A percentile compares a stretch with the other conserved stretches of the same genome.
These are phyloP conservation scores for Jimgerdemannia flammicorona DNA, from an alignment of 192 early-diverging fungal species.

Conservation along the genomic window DNA sequence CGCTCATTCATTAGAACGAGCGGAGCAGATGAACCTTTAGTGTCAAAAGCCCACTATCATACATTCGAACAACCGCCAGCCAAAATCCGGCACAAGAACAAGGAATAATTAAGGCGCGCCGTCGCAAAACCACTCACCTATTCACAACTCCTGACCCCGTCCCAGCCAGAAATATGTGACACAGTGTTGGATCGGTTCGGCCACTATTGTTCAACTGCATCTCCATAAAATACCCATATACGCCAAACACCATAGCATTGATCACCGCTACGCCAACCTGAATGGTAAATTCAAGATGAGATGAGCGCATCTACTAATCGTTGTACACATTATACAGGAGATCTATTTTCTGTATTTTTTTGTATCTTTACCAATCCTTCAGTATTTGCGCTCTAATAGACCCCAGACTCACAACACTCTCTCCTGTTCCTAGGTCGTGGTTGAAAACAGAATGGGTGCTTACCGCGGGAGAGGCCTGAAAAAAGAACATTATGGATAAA, in stretches of 20 bases:
- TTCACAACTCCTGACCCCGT: slow-evolving; percentile 48
- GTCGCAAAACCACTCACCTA: slow-evolving; percentile 28
- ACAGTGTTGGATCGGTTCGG: slow-evolving; percentile 29
- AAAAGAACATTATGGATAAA: not conserved
- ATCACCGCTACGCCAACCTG: slow-evolving; percentile 50
- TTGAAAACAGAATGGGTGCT: slow-evolving; percentile 7
- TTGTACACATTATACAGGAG: not conserved
- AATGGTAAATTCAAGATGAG: not conserved
- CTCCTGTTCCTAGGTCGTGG: no score
- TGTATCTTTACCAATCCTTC: not conserved
- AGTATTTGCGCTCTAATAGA: not conserved
- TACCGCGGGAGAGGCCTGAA: slow-evolving; percentile 53
- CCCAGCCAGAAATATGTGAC: slow-evolving; percentile 49
- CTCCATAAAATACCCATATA: slow-evolving; percentile 44
- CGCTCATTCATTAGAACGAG: no score
- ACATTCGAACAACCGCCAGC: no score
- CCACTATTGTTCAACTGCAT: slow-evolving; percentile 36
- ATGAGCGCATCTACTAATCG: not conserved
- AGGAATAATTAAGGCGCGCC: not conserved
- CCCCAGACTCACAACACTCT: no score
- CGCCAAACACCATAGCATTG: slow-evolving; percentile 55
- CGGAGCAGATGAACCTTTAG: no score
- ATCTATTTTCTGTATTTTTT: no score
- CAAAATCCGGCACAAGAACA: not conserved
- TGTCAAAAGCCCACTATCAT: no score